phyloP scores from a whole-genome alignment of 805 yeast species.

The Ogataea methanolica region DNA sequence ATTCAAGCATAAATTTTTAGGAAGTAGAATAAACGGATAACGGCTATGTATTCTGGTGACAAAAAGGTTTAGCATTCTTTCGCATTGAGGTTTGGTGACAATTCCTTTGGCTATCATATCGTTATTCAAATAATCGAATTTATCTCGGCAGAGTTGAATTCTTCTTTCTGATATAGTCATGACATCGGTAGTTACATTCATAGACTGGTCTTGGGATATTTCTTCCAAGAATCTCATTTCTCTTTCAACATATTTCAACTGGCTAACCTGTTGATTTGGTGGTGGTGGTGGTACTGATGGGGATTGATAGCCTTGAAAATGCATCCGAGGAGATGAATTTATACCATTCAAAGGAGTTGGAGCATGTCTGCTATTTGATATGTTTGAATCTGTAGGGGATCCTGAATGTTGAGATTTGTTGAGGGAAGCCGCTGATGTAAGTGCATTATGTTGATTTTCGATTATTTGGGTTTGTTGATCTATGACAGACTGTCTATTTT shows the following conservation, averaged over 20 bases:
- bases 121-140: conserved; percentile 15
- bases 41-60: conserved; percentile 38
- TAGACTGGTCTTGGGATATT: conserved; percentile 30
- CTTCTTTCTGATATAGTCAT: conserved; percentile 43
- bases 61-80: conserved; percentile 46
- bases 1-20: conserved; percentile 39
- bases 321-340: too few relatives aligned
- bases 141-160: conserved; percentile 28
- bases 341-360: too few relatives aligned
- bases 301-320: neutral
- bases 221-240: conserved; percentile 36
- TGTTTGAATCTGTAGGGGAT: too few relatives aligned
- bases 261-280: conserved; percentile 4
- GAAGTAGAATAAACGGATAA: conserved; percentile 58
- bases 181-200: conserved; percentile 41
- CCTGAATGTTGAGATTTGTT: too few relatives aligned
- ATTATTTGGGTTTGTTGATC: neutral
- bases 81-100: conserved; percentile 57
- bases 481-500: neutral
- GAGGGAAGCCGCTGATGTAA: neutral
- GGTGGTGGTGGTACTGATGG: neutral
- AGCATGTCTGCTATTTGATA: too few relatives aligned
- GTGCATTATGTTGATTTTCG: neutral
- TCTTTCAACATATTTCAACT: conserved; percentile 30
- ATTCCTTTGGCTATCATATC: conserved; percentile 59